Evolutionary conservation across 768 basidiomycete species (phyloP).

Genomic region (Tephrocybe rancida): DNA sequence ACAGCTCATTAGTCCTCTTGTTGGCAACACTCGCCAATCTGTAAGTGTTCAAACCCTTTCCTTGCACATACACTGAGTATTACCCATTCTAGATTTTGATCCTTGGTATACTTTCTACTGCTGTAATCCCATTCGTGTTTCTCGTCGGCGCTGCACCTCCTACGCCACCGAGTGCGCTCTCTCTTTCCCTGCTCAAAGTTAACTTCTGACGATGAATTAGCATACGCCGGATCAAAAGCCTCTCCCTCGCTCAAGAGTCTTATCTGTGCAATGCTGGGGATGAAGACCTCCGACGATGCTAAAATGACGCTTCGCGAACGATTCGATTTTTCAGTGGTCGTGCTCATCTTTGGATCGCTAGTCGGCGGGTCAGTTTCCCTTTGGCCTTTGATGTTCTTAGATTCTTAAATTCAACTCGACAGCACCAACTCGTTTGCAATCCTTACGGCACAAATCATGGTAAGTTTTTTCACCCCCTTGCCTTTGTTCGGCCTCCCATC

Average conservation of each 20-base stretch:
- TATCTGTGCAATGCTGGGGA: slow-evolving; percentile 52
- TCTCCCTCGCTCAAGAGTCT: slow-evolving; percentile 57
- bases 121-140: slow-evolving; percentile 56
- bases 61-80: not conserved
- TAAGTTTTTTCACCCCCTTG: too few species aligned
- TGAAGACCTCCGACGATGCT: slow-evolving; percentile 39
- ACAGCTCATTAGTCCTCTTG: slow-evolving; percentile 70
- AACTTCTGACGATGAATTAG: slow-evolving; percentile 34
- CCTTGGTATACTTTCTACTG: slow-evolving; percentile 73
- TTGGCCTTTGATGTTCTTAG: not conserved
- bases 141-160: slow-evolving; percentile 66
- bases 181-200: not conserved
- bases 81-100: slow-evolving; percentile 54
- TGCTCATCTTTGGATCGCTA: slow-evolving; percentile 62
- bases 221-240: slow-evolving; percentile 68
- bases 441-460: slow-evolving; percentile 69
- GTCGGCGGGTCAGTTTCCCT: slow-evolving; percentile 56
- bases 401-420: not conserved
- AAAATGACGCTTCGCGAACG: slow-evolving; percentile 69
- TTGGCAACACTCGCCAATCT: slow-evolving; percentile 55
- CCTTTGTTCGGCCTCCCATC: too few species aligned
- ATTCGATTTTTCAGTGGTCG: slow-evolving; percentile 66
- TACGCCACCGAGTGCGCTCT: slow-evolving; percentile 70
- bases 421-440: slow-evolving; percentile 68
- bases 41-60: slow-evolving; percentile 39